Percentiles rank a stretch among this genome's conserved stretches.
Conservation (phyloP, 2,329 filamentous ascomycete genomes). For the Sclerotinia borealis region DNA sequence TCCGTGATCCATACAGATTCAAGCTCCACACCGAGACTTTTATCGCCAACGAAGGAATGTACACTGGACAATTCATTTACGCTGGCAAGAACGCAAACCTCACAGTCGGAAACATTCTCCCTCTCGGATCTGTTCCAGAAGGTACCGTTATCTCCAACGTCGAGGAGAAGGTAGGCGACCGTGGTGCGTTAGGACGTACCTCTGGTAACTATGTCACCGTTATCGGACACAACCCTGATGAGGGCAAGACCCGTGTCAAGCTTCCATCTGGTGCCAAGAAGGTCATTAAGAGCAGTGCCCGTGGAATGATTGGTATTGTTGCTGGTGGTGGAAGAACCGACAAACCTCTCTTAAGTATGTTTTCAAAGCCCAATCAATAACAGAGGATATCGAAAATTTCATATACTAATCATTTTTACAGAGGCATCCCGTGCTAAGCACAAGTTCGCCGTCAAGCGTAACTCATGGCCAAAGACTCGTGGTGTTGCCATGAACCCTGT, state of each 20-base stretch:
- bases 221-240: constrained; percentile 94
- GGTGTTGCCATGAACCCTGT: constrained; percentile 99
- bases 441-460: constrained; percentile 99
- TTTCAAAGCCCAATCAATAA: constrained; percentile 7
- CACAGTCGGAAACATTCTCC: constrained; percentile 96
- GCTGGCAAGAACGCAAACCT: constrained; percentile 97
- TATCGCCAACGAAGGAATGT: constrained; percentile 99
- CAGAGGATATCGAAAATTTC: background rate
- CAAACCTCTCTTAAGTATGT: constrained; percentile 92
- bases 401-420: constrained; percentile 45
- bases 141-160: constrained; percentile 99
- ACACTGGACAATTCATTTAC: constrained; percentile 99
- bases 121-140: constrained; percentile 89
- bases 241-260: constrained; percentile 99
- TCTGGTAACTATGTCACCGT: constrained; percentile 99
- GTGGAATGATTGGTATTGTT: constrained; percentile 99
- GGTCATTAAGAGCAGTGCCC: constrained; percentile 83
- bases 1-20: constrained; percentile 98
- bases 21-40: constrained; percentile 98
- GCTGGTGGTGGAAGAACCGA: constrained; percentile 99
- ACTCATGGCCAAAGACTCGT: constrained; percentile 99
- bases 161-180: constrained; percentile 97
- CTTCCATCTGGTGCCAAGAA: constrained; percentile 99
- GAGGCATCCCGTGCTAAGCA: constrained; percentile 99
- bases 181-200: constrained; percentile 91